Base-by-base conservation (phyloP, 768 basidiomycete genomes). In the Auricularia sp. region DNA sequence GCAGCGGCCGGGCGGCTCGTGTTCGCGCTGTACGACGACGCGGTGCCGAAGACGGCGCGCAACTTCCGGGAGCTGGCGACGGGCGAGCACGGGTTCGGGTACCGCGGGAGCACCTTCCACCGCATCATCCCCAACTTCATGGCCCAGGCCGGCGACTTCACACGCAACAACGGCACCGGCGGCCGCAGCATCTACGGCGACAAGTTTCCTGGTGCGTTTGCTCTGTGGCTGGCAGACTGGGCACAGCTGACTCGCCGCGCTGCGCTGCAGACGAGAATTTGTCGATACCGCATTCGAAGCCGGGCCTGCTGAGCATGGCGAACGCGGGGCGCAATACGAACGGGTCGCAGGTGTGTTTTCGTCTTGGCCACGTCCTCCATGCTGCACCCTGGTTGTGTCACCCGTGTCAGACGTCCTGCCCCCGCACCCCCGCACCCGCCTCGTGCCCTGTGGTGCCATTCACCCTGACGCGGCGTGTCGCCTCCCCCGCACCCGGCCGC, bases 81-180 rank as follows among this genome's bases (percentile, higher is more conserved):
- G 5, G 85, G 84, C 6, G 78, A 84, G 69, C 80, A 84, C 66
- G 83, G 85, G 21, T 87, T 87, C 69, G 90, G 88, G 7, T 97
- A 94, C 76, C 61, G 74, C 62, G 87, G 85, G 14, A 79, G 78
- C 18, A 29, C 45, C 0, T 81, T 89, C 72, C 72, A 74, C 73
- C 69, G 63, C 65, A 67, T 77, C 65, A 78, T 78, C 67, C 76
- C 74, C 21, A 5, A 73, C 51, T 94, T 93, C 78, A 93, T 93
- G 90, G 80, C 92, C 65, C 93, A 95, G 75, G 93, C 92, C 33
- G 94, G 94, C 64, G 92, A 94, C 73, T 96, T 96, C 75, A 89
- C 87, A 67, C 69, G 66, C 16, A 72, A 75, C 35, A 77, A 89
- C 66, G 90, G 90, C 16, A 90, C 88, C 8, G 91, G 90, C 66